Base-by-base conservation (phyloP, 306 rosid species). In the Lathyrus sativus region DNA sequence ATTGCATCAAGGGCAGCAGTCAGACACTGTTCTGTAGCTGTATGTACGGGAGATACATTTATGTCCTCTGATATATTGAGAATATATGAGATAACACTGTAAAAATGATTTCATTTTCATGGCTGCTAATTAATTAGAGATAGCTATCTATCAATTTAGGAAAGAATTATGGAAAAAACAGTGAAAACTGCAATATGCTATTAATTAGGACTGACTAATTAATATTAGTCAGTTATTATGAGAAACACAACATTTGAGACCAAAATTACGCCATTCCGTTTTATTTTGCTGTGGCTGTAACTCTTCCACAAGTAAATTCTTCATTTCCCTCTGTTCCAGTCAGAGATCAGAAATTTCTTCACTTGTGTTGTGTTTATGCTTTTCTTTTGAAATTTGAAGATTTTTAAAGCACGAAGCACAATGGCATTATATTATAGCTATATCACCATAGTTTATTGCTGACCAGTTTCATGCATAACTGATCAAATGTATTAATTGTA, bases 311-410 rank as follows among this genome's bases (percentile, higher is more conserved):
- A 45, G 61, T 24, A 49, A 53, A 44, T 55, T 65, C 26, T 65
- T 26, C 44, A 13, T 33, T 57, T 62, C 53, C 5, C 38, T 44
- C 9, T 66, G 68, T 12, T 75, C 43, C 62, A n/a, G 43, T 10
- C 63, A 75, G 31, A 58, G 37, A 48, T 22, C 37, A 15, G 55
- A 15, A 24, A 42, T 49, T 67, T 37, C 24, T 41, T 51, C 41
- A 31, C 51, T 35, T 58, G 1, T 53, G 60, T 54, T 54, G 60
- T 24, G 35, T 54, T 12, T 37, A 9, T 67, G 38, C 53, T 22
- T 54, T 54, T 38, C 4, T 57, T 65, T 75, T 75, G 56, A 59
- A 14, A 45, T 13, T 67, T 15, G 38, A 24, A 66, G 22, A 68
- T 11, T 5, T 4, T 48, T 29, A 54, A 54, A 13, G 35, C 8